Evolutionary conservation across 257 asterid species (phyloP), one percentile per base, ranked within the genome.

Genomic region (Cynanchum wilfordii): DNA sequence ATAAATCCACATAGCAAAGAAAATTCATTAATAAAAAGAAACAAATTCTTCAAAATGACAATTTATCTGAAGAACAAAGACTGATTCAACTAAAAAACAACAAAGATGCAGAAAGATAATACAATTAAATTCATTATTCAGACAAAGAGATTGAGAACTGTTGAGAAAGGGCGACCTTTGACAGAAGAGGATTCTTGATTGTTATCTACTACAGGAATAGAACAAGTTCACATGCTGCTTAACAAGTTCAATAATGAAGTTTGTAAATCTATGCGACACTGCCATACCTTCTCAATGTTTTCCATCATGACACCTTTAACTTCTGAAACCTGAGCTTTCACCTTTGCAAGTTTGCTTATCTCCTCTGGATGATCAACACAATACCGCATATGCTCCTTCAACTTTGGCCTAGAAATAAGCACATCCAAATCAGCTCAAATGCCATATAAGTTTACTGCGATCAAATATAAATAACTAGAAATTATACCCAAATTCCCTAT

Each of bases 301-400:
- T 91, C 98, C 96, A 91, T 93, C 98, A 93, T 93, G 77, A 93
- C 97, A 63, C 97, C 98, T 78, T 93, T 93, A 73, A 93, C 98
- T 88, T 91, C 97, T 59, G 94, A 78, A 82, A 94, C 96, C 85
- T 89, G 97, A 79, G 99, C 97, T 85, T 88, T 89, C 84, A 94
- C 96, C 84, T 91, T 86, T 0, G 97, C 51, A 54, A 94, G 82
- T 84, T 94, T 94, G 76, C 85, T 91, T 79, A 94, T 81, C 84
- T 94, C 99, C 60, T 94, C 99, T 49, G 99, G 97, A 78, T 94
- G 95, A 79, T 89, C 93, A 75, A 89, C 89, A 76, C 97, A 94
- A 71, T 88, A 94, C 76, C 90, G 93, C 99, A 94, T 94, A 73
- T 94, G 97, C 82, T 94, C 99, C 86, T 91, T 94, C 90, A 94